Conservation (phyloP, 2,329 filamentous ascomycete genomes). For the Fusarium sp. region DNA sequence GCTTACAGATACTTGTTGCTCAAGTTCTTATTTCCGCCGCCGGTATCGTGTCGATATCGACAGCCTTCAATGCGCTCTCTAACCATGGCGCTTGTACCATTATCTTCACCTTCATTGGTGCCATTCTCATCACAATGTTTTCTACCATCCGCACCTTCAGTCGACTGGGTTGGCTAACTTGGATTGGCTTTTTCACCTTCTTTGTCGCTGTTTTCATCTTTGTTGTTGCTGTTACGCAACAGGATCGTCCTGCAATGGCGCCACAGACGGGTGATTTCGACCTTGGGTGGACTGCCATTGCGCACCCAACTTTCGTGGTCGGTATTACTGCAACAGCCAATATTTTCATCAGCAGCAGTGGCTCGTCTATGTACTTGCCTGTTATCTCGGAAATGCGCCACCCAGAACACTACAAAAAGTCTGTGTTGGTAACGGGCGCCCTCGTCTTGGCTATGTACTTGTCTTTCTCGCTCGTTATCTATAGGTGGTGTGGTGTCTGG, state of each 20-base stretch:
- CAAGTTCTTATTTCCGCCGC: slow-evolving; percentile 9
- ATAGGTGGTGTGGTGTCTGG: slow-evolving; percentile 13
- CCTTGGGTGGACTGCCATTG: neutral
- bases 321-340: slow-evolving; percentile 8
- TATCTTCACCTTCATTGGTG: slow-evolving; percentile 1
- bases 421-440: slow-evolving; percentile 4
- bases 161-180: slow-evolving; percentile 4
- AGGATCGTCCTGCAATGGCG: slow-evolving; percentile 9
- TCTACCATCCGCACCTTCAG: slow-evolving; percentile 2
- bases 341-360: slow-evolving; percentile 66
- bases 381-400: slow-evolving; percentile 68
- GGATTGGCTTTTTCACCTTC: slow-evolving; percentile 6
- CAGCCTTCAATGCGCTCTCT: slow-evolving; percentile 4
- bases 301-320: slow-evolving; percentile 1
- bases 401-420: slow-evolving; percentile 6
- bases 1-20: neutral
- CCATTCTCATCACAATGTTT: slow-evolving; percentile 2
- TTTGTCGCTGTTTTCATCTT: slow-evolving; percentile 13
- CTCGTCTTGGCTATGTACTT: slow-evolving; percentile 9
- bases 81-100: slow-evolving; percentile 8
- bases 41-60: slow-evolving; percentile 9
- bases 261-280: slow-evolving; percentile 4
- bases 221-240: slow-evolving; percentile 4
- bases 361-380: slow-evolving; percentile 54
- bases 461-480: slow-evolving; percentile 8